Conservation (phyloP, 345 rosid species). For the Cardamine occulta region DNA sequence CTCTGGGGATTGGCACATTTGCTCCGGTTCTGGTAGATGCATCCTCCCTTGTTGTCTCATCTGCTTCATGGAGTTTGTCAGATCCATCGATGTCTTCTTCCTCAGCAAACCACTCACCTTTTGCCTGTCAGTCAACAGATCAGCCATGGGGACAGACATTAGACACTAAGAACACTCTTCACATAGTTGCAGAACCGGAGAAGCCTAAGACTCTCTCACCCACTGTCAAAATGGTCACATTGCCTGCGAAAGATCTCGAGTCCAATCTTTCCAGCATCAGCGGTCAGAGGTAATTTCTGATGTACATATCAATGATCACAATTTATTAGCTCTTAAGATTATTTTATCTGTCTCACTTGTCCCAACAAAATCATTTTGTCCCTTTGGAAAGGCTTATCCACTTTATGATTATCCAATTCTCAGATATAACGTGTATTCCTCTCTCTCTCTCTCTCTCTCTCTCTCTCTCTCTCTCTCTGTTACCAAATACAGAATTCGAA, state of each 20-base stretch:
- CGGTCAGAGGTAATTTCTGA: constrained; percentile 10
- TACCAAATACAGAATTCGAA: background rate
- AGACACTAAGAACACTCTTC: constrained; percentile 38
- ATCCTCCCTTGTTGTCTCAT: constrained; percentile 36
- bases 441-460: constrained; percentile 33
- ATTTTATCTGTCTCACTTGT: constrained; percentile 27
- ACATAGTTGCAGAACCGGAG: constrained; percentile 30
- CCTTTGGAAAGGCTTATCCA: background rate
- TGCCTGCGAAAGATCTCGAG: constrained; percentile 21
- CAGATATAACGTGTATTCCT: background rate
- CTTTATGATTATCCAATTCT: background rate
- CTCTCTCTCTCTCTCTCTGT: constrained; percentile 24
- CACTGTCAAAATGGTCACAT: constrained; percentile 13
- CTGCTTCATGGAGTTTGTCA: constrained; percentile 39
- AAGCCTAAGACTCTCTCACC: constrained; percentile 17
- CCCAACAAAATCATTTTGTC: constrained; percentile 13
- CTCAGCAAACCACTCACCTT: constrained; percentile 29
- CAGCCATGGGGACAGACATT: constrained; percentile 44
- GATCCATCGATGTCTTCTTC: constrained; percentile 34
- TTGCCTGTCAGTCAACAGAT: constrained; percentile 24
- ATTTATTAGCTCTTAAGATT: constrained; percentile 3
- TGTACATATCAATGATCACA: constrained; percentile 24
- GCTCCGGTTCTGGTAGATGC: constrained; percentile 43
- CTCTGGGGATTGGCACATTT: constrained; percentile 42
- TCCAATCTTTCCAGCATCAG: constrained; percentile 21